Conservation (phyloP, 208 protist genomes). For the Novymonas esmeraldas region DNA sequence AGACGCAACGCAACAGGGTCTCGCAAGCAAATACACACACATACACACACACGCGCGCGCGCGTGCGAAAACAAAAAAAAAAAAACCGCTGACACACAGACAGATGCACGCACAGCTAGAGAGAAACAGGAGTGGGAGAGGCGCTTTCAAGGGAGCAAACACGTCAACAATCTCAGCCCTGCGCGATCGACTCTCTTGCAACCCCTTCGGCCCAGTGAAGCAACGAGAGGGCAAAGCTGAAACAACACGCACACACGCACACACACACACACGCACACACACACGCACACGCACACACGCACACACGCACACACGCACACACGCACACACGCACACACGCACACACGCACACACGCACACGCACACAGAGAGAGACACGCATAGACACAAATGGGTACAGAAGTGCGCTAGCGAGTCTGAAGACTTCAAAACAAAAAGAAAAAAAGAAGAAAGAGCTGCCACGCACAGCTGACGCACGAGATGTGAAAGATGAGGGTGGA, state of each 20-base stretch:
- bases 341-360: neutral
- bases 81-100: neutral
- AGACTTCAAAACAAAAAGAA: too few species aligned
- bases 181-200: neutral
- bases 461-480: too few species aligned
- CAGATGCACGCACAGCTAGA: slow-evolving; percentile 10
- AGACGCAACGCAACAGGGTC: too few species aligned
- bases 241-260: neutral
- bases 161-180: neutral
- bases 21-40: slow-evolving; percentile 1
- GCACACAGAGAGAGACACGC: neutral
- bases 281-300: neutral
- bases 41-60: neutral
- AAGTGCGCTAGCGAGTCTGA: slow-evolving; percentile 15
- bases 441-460: slow-evolving; percentile 6
- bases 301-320: neutral
- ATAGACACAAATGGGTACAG: neutral
- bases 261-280: neutral
- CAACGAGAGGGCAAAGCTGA: neutral
- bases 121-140: slow-evolving; percentile 6
- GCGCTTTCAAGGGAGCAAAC: neutral
- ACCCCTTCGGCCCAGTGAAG: too few species aligned
- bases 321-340: neutral
- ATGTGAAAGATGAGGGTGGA: too few species aligned
- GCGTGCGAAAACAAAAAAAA: slow-evolving; percentile 5